Evolutionary conservation across 352 stramenopile genomes (phyloP).

Genomic region (Phytophthora syringae): DNA sequence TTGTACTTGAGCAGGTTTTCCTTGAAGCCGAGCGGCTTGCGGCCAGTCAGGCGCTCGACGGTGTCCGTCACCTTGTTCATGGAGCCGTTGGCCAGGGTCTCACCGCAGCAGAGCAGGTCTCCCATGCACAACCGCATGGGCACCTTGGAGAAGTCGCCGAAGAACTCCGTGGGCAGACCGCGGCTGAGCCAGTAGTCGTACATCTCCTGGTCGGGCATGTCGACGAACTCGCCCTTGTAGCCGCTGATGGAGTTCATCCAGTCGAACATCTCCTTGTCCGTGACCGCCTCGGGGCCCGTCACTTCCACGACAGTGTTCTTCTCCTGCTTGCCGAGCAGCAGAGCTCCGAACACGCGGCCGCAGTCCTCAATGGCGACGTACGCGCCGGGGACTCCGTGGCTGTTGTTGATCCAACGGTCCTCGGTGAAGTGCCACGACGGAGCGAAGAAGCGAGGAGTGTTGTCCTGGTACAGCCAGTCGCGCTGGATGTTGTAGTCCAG

Average conservation of each 20-base stretch:
- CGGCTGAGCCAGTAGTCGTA: conserved; percentile 23
- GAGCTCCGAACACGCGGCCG: conserved; percentile 24
- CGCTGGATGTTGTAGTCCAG: conserved; percentile 36
- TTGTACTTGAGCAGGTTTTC: conserved; percentile 34
- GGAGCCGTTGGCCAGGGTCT: conserved; percentile 34
- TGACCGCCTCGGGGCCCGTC: conserved; percentile 17
- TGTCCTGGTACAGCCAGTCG: conserved; percentile 30
- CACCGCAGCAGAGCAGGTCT: conserved; percentile 33
- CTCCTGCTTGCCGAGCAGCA: conserved; percentile 27
- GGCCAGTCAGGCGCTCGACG: conserved; percentile 33
- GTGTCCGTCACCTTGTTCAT: conserved; percentile 36
- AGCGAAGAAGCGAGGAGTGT: conserved; percentile 28
- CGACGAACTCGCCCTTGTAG: conserved; percentile 26
- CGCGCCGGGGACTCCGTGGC: conserved; percentile 11
- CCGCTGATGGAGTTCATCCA: conserved; percentile 31
- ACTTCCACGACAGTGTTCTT: conserved; percentile 27
- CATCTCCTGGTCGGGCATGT: conserved; percentile 23
- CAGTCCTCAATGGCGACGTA: conserved; percentile 27
- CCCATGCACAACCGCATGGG: conserved; percentile 37
- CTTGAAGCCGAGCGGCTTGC: conserved; percentile 31
- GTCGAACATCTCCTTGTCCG: conserved; percentile 20
- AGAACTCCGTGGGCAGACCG: conserved; percentile 29
- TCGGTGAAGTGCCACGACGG: conserved; percentile 32
- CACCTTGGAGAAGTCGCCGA: conserved; percentile 29
- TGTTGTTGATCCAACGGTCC: conserved; percentile 26